Evolutionary conservation across 208 protist species (phyloP).

Genomic region (Wallacemonas rigidus): DNA sequence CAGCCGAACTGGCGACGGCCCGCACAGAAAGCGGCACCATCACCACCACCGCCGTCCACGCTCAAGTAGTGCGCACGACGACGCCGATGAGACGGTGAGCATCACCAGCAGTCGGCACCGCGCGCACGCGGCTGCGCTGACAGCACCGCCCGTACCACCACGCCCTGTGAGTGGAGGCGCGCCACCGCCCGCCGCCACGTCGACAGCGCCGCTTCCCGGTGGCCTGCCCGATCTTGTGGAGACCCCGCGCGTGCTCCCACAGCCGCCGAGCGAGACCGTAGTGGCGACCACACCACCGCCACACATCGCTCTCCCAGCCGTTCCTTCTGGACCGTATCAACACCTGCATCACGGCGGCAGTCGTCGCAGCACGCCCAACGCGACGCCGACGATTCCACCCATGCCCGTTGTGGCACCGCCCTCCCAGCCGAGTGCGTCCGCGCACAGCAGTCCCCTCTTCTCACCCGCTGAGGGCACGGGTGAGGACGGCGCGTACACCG

Average conservation of each 20-base stretch:
- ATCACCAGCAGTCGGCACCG: constrained; percentile 20
- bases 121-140: constrained; percentile 12
- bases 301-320: not conserved
- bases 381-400: not conserved
- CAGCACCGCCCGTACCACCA: constrained; percentile 22
- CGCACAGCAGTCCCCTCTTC: not conserved
- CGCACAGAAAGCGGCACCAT: constrained; percentile 2
- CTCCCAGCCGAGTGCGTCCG: not conserved
- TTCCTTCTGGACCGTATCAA: constrained; percentile 44
- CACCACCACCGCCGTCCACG: constrained; percentile 6
- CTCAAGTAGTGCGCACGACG: constrained; percentile 3
- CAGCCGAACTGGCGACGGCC: constrained; percentile 3
- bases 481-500: constrained; percentile 21
- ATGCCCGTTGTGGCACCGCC: not conserved
- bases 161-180: not conserved
- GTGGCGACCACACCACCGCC: not conserved
- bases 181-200: not conserved
- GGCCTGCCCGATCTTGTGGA: constrained; percentile 19
- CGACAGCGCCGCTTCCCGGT: constrained; percentile 19
- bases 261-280: constrained; percentile 1
- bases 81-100: constrained; percentile 15
- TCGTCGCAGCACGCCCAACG: not conserved
- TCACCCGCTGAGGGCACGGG: constrained; percentile 1
- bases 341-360: constrained; percentile 38
- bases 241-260: constrained; percentile 11